Evolutionary conservation across 192 early-diverging fungal genomes (phyloP).

Genomic region (Coemansia sp.): DNA sequence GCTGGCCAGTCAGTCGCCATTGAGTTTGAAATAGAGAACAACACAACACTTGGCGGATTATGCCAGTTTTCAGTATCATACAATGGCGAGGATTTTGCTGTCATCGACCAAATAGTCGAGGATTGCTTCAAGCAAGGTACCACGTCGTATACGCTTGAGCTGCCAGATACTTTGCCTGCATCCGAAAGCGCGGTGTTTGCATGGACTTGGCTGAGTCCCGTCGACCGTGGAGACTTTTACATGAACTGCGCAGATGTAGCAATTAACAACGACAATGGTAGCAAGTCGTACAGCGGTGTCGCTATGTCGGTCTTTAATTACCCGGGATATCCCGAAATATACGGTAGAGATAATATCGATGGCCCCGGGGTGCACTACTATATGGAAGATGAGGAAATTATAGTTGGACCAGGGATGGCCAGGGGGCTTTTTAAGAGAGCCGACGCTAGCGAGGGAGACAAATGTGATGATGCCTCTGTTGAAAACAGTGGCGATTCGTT

Average conservation of each 20-base stretch:
- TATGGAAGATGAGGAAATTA: constrained; percentile 3
- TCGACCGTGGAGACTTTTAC: constrained; percentile 62
- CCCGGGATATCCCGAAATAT: constrained; percentile 11
- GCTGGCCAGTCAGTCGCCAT: constrained; percentile 53
- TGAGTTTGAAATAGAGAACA: constrained; percentile 41
- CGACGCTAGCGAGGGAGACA: constrained; percentile 21
- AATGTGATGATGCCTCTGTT: constrained; percentile 6
- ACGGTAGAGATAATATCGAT: background rate
- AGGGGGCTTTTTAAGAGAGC: constrained; percentile 22
- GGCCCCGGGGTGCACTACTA: constrained; percentile 9
- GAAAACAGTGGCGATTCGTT: constrained; percentile 33
- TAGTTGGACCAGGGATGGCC: background rate
- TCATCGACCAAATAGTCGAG: constrained; percentile 49
- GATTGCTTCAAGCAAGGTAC: constrained; percentile 33
- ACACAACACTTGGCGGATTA: constrained; percentile 63
- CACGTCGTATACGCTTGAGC: constrained; percentile 31
- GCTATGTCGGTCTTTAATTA: constrained; percentile 32
- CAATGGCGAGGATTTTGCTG: constrained; percentile 62
- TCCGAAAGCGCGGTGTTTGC: constrained; percentile 55
- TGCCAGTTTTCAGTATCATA: constrained; percentile 70
- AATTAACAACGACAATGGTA: constrained; percentile 13
- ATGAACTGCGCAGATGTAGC: constrained; percentile 44
- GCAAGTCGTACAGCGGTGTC: constrained; percentile 20
- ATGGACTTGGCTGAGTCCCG: constrained; percentile 64
- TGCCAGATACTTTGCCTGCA: constrained; percentile 51